Evolutionary conservation across 257 asterid genomes (phyloP), one percentile per base, ranked within the genome.

Genomic region (Phtheirospermum japonicum): DNA sequence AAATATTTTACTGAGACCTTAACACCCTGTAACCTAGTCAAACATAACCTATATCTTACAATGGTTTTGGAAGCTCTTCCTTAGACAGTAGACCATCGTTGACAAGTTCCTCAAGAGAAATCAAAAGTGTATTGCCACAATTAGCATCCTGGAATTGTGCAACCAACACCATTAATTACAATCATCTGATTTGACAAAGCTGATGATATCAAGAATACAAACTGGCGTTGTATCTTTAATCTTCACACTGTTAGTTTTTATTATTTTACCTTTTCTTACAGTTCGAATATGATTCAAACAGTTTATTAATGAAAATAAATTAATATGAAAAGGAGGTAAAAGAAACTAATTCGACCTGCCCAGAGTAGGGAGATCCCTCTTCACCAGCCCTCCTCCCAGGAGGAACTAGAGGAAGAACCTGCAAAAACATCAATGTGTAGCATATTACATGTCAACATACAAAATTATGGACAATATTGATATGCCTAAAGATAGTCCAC

Each of bases 321-420:
- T 31, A 5, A 40, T 14, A 49, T 26, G 67, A 42, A 36, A 36
- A 32, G 9, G 9, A 57, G 31, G 55, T 43, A 16, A 33, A 10
- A 56, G 65, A 61, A 13, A 56, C 20, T 23, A 52, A 17, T 37
- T 56, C 57, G 66, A 92, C 99, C 96, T 89, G 97, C 51, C 99
- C 99, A 57, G 97, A 78, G 80, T 93, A 93, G 23, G 99, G 99
- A 33, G 97, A 93, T 69, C 99, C 97, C 59, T 77, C 95, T 68
- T 82, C 96, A 70, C 78, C 87, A 49, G 84, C 91, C 76, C 87
- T 79, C 80, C 86, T 86, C 45, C 97, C 97, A 31, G 99, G 99
- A 0, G 99, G 99, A 70, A 93, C 99, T 56, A 93, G 95, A 67
- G 99, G 99, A 77, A 93, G 97, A 77, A 93, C 99, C 99, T 92